Evolutionary conservation across 2,329 filamentous ascomycete genomes (phyloP).

Genomic region (Ophiocordyceps camponoti-leonardi): DNA sequence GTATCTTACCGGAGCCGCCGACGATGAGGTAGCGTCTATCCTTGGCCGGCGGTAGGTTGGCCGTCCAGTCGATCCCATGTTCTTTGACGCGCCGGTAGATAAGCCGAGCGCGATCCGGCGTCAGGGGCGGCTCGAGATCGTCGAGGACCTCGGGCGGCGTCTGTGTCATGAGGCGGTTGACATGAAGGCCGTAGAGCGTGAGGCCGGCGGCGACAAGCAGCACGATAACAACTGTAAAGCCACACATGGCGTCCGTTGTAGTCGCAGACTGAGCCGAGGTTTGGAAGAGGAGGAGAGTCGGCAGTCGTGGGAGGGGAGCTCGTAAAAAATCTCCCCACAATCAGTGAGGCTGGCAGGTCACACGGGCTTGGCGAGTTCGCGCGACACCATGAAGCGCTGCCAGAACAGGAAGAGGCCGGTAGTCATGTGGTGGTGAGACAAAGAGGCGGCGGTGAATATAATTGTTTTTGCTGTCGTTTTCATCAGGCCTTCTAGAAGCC

Average conservation of each 20-base stretch:
- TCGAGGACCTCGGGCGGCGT: slow-evolving; percentile 18
- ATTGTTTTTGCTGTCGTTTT: no score
- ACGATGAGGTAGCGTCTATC: slow-evolving; percentile 26
- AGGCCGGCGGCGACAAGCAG: slow-evolving; percentile 4
- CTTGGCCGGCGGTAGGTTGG: slow-evolving; percentile 20
- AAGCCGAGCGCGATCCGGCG: slow-evolving; percentile 14
- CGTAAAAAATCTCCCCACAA: no score
- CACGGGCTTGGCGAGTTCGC: no score
- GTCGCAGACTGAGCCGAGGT: neutral
- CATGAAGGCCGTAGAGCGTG: slow-evolving; percentile 10
- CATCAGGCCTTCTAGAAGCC: no score
- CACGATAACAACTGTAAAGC: neutral
- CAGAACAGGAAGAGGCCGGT: no score
- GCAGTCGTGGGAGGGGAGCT: no score
- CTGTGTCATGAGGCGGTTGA: slow-evolving; percentile 18
- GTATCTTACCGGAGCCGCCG: slow-evolving; percentile 25
- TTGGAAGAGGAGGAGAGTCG: no score
- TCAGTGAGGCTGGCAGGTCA: no score
- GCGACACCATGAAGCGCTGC: no score
- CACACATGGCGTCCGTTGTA: no score
- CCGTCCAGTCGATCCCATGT: slow-evolving; percentile 19
- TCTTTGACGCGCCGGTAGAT: slow-evolving; percentile 17
- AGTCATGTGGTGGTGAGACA: no score
- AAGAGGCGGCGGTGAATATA: no score
- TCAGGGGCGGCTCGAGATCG: slow-evolving; percentile 16